These are phyloP conservation scores for Schwanniomyces polymorphus DNA, from an alignment of 805 yeast species.

Conservation along the genomic window DNA sequence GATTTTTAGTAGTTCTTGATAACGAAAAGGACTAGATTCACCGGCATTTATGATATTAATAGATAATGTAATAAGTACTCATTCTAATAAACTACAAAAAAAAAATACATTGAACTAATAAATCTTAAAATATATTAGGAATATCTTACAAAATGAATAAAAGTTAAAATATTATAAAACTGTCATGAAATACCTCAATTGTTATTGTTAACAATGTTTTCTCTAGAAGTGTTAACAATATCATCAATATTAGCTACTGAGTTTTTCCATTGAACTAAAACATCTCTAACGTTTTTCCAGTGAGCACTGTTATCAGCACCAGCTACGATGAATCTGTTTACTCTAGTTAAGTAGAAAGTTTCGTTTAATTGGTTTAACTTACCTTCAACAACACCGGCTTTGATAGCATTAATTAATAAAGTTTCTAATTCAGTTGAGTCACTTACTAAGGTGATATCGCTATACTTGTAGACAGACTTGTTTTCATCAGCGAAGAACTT, in stretches of 20 bases:
- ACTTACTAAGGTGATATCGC: constrained; percentile 35
- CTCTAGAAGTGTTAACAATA: constrained; percentile 43
- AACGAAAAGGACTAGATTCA: constrained; percentile 25
- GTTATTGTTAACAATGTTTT: constrained; percentile 34
- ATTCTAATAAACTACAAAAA: neutral
- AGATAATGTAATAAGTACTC: neutral
- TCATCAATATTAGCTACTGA: constrained; percentile 42
- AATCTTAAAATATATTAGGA: neutral
- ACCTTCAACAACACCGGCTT: constrained; percentile 45
- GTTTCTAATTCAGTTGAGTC: constrained; percentile 36
- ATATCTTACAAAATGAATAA: constrained; percentile 2
- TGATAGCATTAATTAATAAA: constrained; percentile 41
- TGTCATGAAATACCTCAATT: constrained; percentile 6
- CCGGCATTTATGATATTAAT: neutral
- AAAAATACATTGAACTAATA: neutral
- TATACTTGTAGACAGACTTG: constrained; percentile 31
- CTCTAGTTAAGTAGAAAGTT: constrained; percentile 40
- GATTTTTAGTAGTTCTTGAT: constrained; percentile 83
- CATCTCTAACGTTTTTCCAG: constrained; percentile 36
- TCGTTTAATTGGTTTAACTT: constrained; percentile 44
- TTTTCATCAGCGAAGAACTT: constrained; percentile 32
- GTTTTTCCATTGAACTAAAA: constrained; percentile 38
- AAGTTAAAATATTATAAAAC: constrained; percentile 3
- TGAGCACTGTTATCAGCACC: constrained; percentile 32
- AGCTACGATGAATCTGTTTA: constrained; percentile 40